Conservation (phyloP, 495 filamentous ascomycete species). For the Penicillium angulare region DNA sequence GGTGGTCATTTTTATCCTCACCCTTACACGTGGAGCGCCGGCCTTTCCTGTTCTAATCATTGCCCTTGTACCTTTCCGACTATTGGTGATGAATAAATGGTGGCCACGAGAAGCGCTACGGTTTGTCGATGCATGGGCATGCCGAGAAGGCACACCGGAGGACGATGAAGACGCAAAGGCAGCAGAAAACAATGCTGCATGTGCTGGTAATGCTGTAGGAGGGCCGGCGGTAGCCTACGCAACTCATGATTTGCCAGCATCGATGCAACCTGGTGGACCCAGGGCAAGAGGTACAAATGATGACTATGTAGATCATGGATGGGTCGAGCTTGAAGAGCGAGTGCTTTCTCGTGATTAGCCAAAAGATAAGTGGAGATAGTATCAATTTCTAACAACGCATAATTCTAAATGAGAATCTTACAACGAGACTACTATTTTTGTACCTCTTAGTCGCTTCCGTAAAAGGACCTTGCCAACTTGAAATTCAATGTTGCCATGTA, state of each 20-base stretch:
- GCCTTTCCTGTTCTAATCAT: conserved; percentile 69
- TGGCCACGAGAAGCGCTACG: conserved; percentile 61
- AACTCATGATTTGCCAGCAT: too few species aligned
- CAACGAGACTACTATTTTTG: too few species aligned
- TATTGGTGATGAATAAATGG: conserved; percentile 61
- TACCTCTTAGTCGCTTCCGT: too few species aligned
- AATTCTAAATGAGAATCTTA: too few species aligned
- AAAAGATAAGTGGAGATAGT: conserved; percentile 1
- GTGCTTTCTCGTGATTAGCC: conserved; percentile 23
- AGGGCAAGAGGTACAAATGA: too few species aligned
- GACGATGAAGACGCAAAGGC: conserved; percentile 51
- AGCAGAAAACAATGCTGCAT: not conserved
- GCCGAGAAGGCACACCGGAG: conserved; percentile 62
- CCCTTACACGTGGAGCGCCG: conserved; percentile 61
- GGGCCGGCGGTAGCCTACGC: too few species aligned
- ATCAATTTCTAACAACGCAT: not conserved
- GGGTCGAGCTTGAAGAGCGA: conserved; percentile 25
- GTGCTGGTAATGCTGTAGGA: too few species aligned
- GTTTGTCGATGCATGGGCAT: conserved; percentile 72
- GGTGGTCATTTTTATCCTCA: conserved; percentile 61
- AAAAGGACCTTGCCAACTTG: too few species aligned
- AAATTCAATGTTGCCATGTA: too few species aligned
- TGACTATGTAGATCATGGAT: conserved; percentile 27
- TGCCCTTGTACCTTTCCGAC: conserved; percentile 59
- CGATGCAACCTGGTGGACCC: too few species aligned